phyloP scores from a whole-genome alignment of 2,329 filamentous ascomycete genomes.

The Cytospora schulzeri region DNA sequence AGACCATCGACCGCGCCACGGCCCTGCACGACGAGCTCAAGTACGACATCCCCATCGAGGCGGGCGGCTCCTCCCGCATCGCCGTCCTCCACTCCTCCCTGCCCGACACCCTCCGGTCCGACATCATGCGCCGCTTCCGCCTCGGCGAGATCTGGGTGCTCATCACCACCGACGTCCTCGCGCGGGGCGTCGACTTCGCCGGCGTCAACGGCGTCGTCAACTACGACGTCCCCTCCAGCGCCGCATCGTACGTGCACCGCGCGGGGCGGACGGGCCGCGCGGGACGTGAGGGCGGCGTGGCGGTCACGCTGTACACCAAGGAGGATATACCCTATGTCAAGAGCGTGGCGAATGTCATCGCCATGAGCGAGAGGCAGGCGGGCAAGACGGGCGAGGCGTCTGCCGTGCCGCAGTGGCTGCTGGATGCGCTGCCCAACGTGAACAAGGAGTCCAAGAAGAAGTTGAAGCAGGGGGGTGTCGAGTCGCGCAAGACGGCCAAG shows the following conservation, averaged over 20 bases:
- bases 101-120: conserved; percentile 71
- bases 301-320: conserved; percentile 92
- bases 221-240: conserved; percentile 93
- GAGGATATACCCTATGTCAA: conserved; percentile 90
- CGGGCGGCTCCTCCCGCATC: conserved; percentile 80
- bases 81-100: conserved; percentile 90
- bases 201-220: conserved; percentile 96
- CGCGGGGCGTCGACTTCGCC: conserved; percentile 90
- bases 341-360: conserved; percentile 90
- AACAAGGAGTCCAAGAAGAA: conserved; percentile 82
- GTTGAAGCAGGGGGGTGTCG: conserved; percentile 76
- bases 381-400: conserved; percentile 55
- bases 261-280: conserved; percentile 89
- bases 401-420: conserved; percentile 78
- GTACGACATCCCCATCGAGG: conserved; percentile 90
- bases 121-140: conserved; percentile 87
- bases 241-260: conserved; percentile 88
- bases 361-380: conserved; percentile 74
- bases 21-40: conserved; percentile 87
- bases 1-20: conserved; percentile 88
- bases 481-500: conserved; percentile 64
- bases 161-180: conserved; percentile 91
- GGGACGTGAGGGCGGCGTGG: conserved; percentile 82
- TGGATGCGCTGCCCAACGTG: conserved; percentile 82
- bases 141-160: conserved; percentile 93